Percentiles rank a stretch among this genome's conserved stretches.
Conservation (phyloP, 2,329 filamentous ascomycete genomes). For the Trichophyton mentagrophytes region DNA sequence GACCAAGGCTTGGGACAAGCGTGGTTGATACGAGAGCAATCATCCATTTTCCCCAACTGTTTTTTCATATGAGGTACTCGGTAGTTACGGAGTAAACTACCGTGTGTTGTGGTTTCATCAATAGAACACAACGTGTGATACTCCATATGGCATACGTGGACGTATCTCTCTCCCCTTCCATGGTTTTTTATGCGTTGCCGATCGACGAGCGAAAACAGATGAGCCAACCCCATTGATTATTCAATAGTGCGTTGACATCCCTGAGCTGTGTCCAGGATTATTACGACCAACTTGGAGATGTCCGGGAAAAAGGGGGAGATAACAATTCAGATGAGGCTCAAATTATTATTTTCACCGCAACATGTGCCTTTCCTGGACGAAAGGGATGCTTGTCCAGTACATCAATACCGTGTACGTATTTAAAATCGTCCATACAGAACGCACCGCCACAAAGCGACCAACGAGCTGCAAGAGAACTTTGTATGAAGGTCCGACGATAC, state of each 20-base stretch:
- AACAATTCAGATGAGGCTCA: neutral
- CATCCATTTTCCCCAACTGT: neutral
- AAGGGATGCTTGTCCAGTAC: no score
- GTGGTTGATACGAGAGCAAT: constrained; percentile 3
- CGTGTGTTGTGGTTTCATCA: neutral
- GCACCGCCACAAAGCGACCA: neutral
- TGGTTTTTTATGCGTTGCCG: neutral
- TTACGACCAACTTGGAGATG: neutral
- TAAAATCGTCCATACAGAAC: neutral
- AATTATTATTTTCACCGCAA: neutral
- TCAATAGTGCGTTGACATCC: neutral
- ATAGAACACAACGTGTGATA: neutral
- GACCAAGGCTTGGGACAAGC: neutral
- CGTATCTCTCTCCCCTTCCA: no score
- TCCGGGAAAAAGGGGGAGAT: neutral
- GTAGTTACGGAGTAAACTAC: neutral
- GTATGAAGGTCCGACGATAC: neutral
- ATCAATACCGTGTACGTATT: neutral
- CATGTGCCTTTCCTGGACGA: no score
- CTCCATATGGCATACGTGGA: neutral
- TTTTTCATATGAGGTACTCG: neutral
- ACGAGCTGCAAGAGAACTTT: neutral
- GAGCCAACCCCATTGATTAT: neutral
- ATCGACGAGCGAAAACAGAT: neutral
- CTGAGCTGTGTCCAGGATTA: neutral